Base-by-base conservation (phyloP, 768 basidiomycete species). In the Russula sp. region DNA sequence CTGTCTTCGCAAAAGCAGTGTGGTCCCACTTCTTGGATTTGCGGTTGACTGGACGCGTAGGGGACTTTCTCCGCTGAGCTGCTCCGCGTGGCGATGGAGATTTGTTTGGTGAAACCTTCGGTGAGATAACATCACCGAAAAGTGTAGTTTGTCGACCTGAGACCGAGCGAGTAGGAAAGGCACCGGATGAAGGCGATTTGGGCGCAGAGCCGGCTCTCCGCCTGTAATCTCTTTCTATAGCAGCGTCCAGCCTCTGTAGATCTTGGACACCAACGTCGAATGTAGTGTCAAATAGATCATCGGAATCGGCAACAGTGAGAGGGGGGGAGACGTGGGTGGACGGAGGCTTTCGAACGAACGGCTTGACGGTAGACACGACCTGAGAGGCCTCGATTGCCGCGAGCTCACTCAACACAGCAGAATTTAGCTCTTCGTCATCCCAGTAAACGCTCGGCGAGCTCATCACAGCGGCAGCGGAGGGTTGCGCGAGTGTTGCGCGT, bases 1-100 rank as follows among this genome's bases (percentile, higher is more conserved):
- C 93, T 4, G 86, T 83, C 75, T 91, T 89, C 6, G 93, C 86
- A 69, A 90, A 96, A 13, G 77, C 84, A 0, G 94, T 92, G 25
- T 91, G 86, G 70, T 98, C 93, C 97, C 97, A 99, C 50, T 79
- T 76, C 76, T 96, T 98, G 1, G 80, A 83, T 72, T 88, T 85
- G 20, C 78, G 78, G 5, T 82, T 77, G 60, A 82, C 82, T 51
- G 81, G 78, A 9, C 83, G 56, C 20, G 20, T 42, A 14, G 60
- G 51, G 8, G 64, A 65, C 32, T 51, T 65, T 38, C 48, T 52
- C 36, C 55, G 63, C 7, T 61, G 64, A 34, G 35, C 35, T 11
- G 25, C 16, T 34, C 51, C 36, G 25, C 50, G 48, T 1, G 64
- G 61, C 2, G 54, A 42, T 20, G 46, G 11, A 7, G 54, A 51